Base-by-base conservation (phyloP, 2,329 filamentous ascomycete species). In the Penicillium sp. region DNA sequence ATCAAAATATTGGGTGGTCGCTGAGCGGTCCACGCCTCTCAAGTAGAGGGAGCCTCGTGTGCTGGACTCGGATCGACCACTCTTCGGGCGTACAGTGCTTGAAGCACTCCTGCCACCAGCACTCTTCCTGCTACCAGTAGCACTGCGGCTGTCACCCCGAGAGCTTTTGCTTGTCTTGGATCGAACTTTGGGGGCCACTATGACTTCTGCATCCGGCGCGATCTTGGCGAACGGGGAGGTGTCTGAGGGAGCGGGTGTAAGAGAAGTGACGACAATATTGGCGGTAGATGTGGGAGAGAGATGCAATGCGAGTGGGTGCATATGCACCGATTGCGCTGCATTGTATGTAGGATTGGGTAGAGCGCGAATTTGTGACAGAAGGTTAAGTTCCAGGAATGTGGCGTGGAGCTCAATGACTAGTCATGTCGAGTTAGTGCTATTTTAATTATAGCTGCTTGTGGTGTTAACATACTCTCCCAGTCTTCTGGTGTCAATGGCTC, bases 201-300 rank as follows among this genome's bases (percentile, higher is more conserved):
- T 96, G 48, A 99, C 92, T 75, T 99, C 94, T 22, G 93, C 93
- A 70, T 97, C 92, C 0, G 92, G 89, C 0, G 90, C 89, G 49
- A 99, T 90, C 74, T 97, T 97, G 26, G 90, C 91, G 70, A 99
- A 99, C 0, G 90, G 82, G 2, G 85, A 82, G 47, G 86, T 84
- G 2, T 84, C 78, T 2, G 89, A 74, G 4, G 87, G 85, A 0
- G 85, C 79, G 1, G 94, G 94, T 1, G 88, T 85, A n/a, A 99
- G 79, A 1, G 90, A 92, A 7, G 90, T 85, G 9, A 97, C 84
- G 54, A 87, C 86, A 60, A 99, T 92, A 68, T 92, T 97, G 10
- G 94, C 95, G 2, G 93, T 96, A 4, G 93, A 96, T 0, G 93
- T 97, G 2, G 92, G 93, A 11, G 94, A 97, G 0, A 99, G 82